These are phyloP conservation scores for Malassezia japonica DNA, from an alignment of 1,284 basidiomycete genomes.

Conservation along the genomic window DNA sequence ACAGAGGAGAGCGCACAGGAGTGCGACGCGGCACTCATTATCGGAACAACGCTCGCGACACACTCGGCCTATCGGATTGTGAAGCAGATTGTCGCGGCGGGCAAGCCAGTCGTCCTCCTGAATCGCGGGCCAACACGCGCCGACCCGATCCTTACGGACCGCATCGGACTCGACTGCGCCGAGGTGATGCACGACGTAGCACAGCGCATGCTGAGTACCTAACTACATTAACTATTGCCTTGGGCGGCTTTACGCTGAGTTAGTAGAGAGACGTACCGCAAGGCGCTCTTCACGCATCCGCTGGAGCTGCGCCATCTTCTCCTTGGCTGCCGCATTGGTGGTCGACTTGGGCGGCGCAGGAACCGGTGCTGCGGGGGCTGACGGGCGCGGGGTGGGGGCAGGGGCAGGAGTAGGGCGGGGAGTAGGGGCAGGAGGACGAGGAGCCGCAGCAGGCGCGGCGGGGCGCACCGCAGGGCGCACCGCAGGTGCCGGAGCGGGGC, in stretches of 20 bases:
- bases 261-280: slow-evolving; percentile 10
- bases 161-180: slow-evolving; percentile 35
- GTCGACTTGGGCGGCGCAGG: neutral
- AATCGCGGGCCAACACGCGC: slow-evolving; percentile 44
- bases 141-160: slow-evolving; percentile 26
- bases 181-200: slow-evolving; percentile 31
- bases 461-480: neutral
- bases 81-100: slow-evolving; percentile 30
- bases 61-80: slow-evolving; percentile 45
- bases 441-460: neutral
- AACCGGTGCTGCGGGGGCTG: neutral
- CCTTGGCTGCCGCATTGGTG: neutral
- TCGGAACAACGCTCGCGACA: slow-evolving; percentile 44
- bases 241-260: slow-evolving; percentile 8
- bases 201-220: slow-evolving; percentile 5
- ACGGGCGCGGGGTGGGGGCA: neutral
- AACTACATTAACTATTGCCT: neutral
- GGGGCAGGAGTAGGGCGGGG: neutral
- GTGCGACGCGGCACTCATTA: slow-evolving; percentile 29
- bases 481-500: neutral
- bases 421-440: no score
- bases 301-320: slow-evolving; percentile 14
- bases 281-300: slow-evolving; percentile 12
- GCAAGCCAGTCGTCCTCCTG: slow-evolving; percentile 33
- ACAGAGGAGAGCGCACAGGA: slow-evolving; percentile 25